A percentile compares a stretch with the other conserved stretches of the same genome.
These are phyloP conservation scores for Aegilops bicornis DNA, from an alignment of 176 grass and related monocot genomes.

Conservation along the genomic window DNA sequence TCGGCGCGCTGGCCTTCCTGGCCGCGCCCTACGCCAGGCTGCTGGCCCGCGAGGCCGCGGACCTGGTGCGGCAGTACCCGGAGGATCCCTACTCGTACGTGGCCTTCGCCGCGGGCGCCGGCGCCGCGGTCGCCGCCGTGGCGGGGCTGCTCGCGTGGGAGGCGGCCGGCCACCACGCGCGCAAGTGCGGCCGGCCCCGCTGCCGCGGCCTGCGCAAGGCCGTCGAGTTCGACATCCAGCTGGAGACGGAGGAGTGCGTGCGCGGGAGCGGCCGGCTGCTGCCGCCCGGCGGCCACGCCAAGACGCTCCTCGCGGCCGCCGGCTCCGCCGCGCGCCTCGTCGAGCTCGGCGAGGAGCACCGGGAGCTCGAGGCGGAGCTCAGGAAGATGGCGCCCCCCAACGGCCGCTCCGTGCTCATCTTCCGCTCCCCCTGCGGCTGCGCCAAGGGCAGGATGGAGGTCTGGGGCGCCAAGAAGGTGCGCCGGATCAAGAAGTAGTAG, in stretches of 20 bases:
- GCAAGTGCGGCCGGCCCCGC: slow-evolving; percentile 70
- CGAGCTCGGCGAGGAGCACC: slow-evolving; percentile 63
- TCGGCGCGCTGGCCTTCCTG: slow-evolving; percentile 52
- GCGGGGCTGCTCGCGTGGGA: slow-evolving; percentile 64
- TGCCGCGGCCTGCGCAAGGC: slow-evolving; percentile 78
- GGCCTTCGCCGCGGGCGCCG: slow-evolving; percentile 58
- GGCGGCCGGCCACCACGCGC: slow-evolving; percentile 48
- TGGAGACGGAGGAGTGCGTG: slow-evolving; percentile 93
- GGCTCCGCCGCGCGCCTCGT: slow-evolving; percentile 27
- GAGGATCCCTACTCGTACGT: slow-evolving; percentile 37
- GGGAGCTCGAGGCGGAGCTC: slow-evolving; percentile 82
- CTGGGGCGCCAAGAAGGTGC: slow-evolving; percentile 73
- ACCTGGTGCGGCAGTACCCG: slow-evolving; percentile 42
- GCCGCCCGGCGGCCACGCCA: neutral
- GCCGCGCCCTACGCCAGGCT: slow-evolving; percentile 51
- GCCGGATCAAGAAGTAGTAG: slow-evolving; percentile 89
- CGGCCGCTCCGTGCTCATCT: slow-evolving; percentile 76
- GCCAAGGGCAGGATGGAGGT: slow-evolving; percentile 79
- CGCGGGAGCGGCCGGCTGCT: slow-evolving; percentile 25
- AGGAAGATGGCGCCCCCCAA: slow-evolving; percentile 88
- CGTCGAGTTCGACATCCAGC: slow-evolving; percentile 82
- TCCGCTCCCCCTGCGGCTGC: slow-evolving; percentile 69
- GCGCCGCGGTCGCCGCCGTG: slow-evolving; percentile 34
- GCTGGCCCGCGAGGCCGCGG: slow-evolving; percentile 40
- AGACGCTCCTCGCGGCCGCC: slow-evolving; percentile 33